Evolutionary conservation across 345 rosid genomes (phyloP).

Genomic region (Populus deltoides): DNA sequence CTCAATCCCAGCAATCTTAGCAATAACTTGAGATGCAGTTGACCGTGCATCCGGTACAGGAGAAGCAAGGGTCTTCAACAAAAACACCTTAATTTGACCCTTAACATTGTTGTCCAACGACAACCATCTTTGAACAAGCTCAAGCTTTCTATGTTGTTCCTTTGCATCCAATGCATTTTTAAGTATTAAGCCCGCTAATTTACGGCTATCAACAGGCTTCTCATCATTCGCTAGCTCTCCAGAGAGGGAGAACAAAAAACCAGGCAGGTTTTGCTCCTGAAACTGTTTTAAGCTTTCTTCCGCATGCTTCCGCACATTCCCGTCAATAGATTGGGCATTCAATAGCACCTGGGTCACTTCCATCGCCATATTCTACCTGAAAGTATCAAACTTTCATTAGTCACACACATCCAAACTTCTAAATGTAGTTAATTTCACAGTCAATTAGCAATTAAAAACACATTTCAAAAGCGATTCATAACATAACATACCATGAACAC

Average conservation of each 20-base stretch:
- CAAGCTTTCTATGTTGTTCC: slow-evolving; percentile 62
- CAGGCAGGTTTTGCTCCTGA: slow-evolving; percentile 65
- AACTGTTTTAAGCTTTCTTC: slow-evolving; percentile 68
- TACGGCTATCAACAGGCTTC: slow-evolving; percentile 71
- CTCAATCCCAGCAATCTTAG: slow-evolving; percentile 73
- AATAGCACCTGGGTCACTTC: slow-evolving; percentile 71
- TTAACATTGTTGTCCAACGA: slow-evolving; percentile 52
- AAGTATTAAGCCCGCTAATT: slow-evolving; percentile 63
- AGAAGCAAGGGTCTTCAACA: slow-evolving; percentile 60
- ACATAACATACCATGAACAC: not conserved
- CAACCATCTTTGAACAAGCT: slow-evolving; percentile 73
- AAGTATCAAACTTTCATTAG: not conserved
- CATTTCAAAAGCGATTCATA: not conserved
- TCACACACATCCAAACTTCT: not conserved
- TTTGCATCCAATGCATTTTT: slow-evolving; percentile 74
- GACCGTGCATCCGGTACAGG: slow-evolving; percentile 59
- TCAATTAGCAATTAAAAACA: not conserved
- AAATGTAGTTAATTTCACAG: not conserved
- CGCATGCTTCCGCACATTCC: slow-evolving; percentile 61
- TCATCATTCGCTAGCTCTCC: slow-evolving; percentile 65
- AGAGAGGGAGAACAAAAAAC: slow-evolving; percentile 59
- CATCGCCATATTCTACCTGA: slow-evolving; percentile 35
- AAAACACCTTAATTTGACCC: slow-evolving; percentile 52
- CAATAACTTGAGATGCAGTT: slow-evolving; percentile 69
- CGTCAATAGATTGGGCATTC: slow-evolving; percentile 71